phyloP scores from a whole-genome alignment of 1,139 yeast genomes.

The Saccharomyces pastorianus region DNA sequence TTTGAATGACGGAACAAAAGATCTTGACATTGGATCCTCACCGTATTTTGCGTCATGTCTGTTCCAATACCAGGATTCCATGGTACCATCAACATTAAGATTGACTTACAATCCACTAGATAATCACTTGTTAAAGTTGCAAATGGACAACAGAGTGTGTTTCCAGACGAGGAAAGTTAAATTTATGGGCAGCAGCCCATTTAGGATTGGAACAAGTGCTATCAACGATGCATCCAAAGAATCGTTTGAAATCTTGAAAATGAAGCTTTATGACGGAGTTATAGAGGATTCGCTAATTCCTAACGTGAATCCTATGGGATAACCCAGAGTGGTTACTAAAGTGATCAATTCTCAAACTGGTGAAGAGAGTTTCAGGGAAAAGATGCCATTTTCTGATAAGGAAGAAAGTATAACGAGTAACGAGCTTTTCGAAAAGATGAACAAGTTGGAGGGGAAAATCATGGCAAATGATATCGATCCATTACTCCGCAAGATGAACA shows the following conservation, averaged over 20 bases:
- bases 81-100: slow-evolving; percentile 58
- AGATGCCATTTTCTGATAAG: slow-evolving; percentile 7
- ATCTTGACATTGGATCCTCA: slow-evolving; percentile 27
- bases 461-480: slow-evolving; percentile 18
- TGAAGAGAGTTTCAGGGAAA: slow-evolving; percentile 13
- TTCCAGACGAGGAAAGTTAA: slow-evolving; percentile 51
- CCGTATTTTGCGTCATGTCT: slow-evolving; percentile 43
- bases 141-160: slow-evolving; percentile 60
- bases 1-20: slow-evolving; percentile 44
- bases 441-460: slow-evolving; percentile 19
- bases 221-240: slow-evolving; percentile 38
- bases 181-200: slow-evolving; percentile 16
- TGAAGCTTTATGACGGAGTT: slow-evolving; percentile 44
- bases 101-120: slow-evolving; percentile 42
- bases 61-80: slow-evolving; percentile 51
- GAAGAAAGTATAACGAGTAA: slow-evolving; percentile 9
- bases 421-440: slow-evolving; percentile 14
- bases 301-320: slow-evolving; percentile 43
- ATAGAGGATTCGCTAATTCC: slow-evolving; percentile 46
- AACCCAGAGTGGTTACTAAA: slow-evolving; percentile 30
- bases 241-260: slow-evolving; percentile 47
- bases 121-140: slow-evolving; percentile 45
- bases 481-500: slow-evolving; percentile 8
- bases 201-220: slow-evolving; percentile 48
- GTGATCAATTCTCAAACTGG: slow-evolving; percentile 20